These are phyloP conservation scores for Cerrena zonata DNA, from an alignment of 1,284 basidiomycete genomes.

Conservation along the genomic window DNA sequence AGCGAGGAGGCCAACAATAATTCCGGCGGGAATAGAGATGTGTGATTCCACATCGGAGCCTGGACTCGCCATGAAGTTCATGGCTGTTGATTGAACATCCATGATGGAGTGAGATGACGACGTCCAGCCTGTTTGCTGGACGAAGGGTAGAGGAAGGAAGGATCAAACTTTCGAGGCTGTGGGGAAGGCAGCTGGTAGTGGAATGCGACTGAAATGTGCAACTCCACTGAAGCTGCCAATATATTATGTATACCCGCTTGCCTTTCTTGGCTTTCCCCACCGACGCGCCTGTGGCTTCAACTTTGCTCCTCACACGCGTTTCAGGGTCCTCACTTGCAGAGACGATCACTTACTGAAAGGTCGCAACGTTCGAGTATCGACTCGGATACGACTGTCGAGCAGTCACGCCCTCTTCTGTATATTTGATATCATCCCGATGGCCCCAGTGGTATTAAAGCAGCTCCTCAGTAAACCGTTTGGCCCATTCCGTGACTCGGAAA, in stretches of 20 bases:
- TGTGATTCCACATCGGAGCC: conserved; percentile 15
- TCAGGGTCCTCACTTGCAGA: not conserved
- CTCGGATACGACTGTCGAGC: too few relatives aligned
- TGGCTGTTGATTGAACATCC: not conserved
- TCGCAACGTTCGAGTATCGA: too few relatives aligned
- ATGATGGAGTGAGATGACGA: too few relatives aligned
- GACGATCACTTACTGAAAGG: too few relatives aligned
- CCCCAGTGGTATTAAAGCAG: not conserved
- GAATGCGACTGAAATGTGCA: not conserved
- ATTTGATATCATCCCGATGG: too few relatives aligned
- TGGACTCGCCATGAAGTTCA: not conserved
- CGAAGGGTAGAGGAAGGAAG: too few relatives aligned
- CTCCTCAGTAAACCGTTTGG: conserved; percentile 27
- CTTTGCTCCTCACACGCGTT: not conserved
- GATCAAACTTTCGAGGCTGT: too few relatives aligned
- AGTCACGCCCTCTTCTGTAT: too few relatives aligned
- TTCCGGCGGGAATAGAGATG: conserved; percentile 52
- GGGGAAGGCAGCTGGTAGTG: not conserved
- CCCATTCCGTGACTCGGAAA: conserved; percentile 22
- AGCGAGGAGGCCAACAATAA: conserved; percentile 75
- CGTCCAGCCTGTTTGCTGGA: too few relatives aligned
- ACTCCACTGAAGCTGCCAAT: not conserved
- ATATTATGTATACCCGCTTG: not conserved
- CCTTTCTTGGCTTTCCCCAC: not conserved
- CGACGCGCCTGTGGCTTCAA: not conserved